A percentile compares a stretch with the other conserved stretches of the same genome.
These are phyloP conservation scores for Tetratostichococcus sp. DNA, from an alignment of 139 green algal genomes.

Conservation along the genomic window DNA sequence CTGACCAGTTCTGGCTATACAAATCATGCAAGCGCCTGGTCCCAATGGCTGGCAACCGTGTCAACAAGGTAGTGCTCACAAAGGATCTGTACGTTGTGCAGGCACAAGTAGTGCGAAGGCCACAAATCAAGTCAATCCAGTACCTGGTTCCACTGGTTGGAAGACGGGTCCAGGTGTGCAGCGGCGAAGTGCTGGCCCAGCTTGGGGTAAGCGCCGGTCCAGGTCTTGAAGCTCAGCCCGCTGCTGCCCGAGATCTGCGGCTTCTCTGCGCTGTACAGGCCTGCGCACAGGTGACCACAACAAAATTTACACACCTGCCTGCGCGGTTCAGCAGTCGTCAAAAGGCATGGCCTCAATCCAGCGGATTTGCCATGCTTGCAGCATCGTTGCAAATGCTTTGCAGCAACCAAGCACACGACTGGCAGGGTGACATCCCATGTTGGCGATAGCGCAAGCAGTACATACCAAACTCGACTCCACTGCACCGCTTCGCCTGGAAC, in stretches of 20 bases:
- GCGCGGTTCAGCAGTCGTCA: no score
- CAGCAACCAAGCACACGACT: not conserved
- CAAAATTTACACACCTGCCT: no score
- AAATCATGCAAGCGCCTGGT: slow-evolving; percentile 51
- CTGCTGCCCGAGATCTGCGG: slow-evolving; percentile 41
- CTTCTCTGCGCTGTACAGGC: slow-evolving; percentile 55
- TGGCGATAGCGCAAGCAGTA: not conserved
- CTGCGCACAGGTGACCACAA: slow-evolving; percentile 17
- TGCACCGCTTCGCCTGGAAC: slow-evolving; percentile 44
- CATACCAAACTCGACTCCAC: slow-evolving; percentile 39
- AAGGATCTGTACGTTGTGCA: no score
- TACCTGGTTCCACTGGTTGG: slow-evolving; percentile 63
- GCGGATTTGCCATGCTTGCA: no score
- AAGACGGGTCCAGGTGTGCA: slow-evolving; percentile 52
- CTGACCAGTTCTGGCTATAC: no score
- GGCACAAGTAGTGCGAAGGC: no score
- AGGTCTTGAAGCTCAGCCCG: slow-evolving; percentile 44
- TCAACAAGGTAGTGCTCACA: no score
- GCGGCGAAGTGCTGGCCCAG: slow-evolving; percentile 45
- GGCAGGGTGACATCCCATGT: no score
- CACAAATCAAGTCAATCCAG: no score
- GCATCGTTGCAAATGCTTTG: no score
- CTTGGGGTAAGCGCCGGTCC: slow-evolving; percentile 50
- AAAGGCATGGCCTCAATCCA: no score
- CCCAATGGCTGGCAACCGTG: slow-evolving; percentile 53